These are phyloP conservation scores for Phytopythium chamaehyphon DNA, from an alignment of 352 stramenopile genomes.

Conservation along the genomic window DNA sequence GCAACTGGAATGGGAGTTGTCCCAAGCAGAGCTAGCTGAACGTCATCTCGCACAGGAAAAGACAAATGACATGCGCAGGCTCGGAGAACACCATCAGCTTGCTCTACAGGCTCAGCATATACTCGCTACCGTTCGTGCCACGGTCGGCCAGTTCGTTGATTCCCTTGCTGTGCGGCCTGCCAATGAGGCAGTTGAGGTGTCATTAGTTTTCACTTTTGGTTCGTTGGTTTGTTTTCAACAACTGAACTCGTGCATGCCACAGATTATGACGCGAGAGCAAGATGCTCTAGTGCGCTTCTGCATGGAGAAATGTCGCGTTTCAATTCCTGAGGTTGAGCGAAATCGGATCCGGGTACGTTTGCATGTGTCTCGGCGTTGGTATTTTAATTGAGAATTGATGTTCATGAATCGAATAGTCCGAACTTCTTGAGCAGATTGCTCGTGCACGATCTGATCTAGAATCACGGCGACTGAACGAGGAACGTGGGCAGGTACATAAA, in stretches of 20 bases:
- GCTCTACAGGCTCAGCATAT: conserved; percentile 25
- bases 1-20: conserved; percentile 34
- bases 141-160: conserved; percentile 43
- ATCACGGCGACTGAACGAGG: neutral
- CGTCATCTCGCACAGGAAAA: conserved; percentile 10
- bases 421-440: neutral
- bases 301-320: conserved; percentile 1
- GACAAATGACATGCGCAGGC: conserved; percentile 2
- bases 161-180: conserved; percentile 28
- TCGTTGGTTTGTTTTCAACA: neutral
- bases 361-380: neutral
- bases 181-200: conserved; percentile 25
- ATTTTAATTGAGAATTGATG: neutral
- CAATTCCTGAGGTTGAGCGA: neutral
- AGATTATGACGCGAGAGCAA: neutral
- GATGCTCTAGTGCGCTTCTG: conserved; percentile 1
- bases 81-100: conserved; percentile 13
- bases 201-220: neutral
- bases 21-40: conserved; percentile 13
- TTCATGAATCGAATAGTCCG: neutral
- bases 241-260: neutral
- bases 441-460: neutral
- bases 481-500: neutral
- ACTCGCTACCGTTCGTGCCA: conserved; percentile 17
- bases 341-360: neutral